Evolutionary conservation across 352 stramenopile genomes (phyloP), one percentile per base, ranked within the genome.

Genomic region (Globisporangium emineosum): DNA sequence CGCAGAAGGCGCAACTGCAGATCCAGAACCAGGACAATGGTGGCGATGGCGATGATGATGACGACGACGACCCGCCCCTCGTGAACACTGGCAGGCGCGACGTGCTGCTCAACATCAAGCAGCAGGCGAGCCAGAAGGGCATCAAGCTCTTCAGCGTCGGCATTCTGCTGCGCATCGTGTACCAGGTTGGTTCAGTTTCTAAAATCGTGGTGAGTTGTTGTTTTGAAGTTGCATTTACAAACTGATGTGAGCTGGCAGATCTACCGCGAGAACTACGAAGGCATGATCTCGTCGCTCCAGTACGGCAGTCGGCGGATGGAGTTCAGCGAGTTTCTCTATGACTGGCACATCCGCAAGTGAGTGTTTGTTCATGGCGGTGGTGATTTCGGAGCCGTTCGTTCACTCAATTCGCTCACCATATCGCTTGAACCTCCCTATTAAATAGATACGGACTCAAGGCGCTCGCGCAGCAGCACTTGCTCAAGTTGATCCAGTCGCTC

Each of bases 321-420:
- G 45, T 93, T 91, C 62, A 90, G 82, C 59, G 82, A 93, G 66
- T 93, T 91, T 59, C 78, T 93, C 54, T 91, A 91, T 66, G 84
- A 93, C 65, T 91, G 84, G 84, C 83, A 93, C 49, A 87, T 91
- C 37, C 82, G 84, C 54, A 93, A 93, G 73, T 89, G 74, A 32
- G 68, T 75, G 15, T 6, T 40, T 7, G 1, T 10, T 54, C 7
- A 8, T 29, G 51, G 15, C n/a, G n/a, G n/a, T n/a, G n/a, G n/a
- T n/a, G n/a, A n/a, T n/a, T n/a, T n/a, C n/a, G 6, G 23, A 3
- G 25, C 5, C 9, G 32, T 6, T 19, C 21, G 1, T 55, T 13
- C 13, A 55, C 10, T 29, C 23, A 55, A 5, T 19, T n/a, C 10
- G 12, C 23, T 33, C 17, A 35, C 9, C 21, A 15, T 40, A 10